Percentiles rank a stretch among this genome's conserved stretches.
Conservation (phyloP, 371 early-diverging fungal species). For the Fennellomyces sp. region DNA sequence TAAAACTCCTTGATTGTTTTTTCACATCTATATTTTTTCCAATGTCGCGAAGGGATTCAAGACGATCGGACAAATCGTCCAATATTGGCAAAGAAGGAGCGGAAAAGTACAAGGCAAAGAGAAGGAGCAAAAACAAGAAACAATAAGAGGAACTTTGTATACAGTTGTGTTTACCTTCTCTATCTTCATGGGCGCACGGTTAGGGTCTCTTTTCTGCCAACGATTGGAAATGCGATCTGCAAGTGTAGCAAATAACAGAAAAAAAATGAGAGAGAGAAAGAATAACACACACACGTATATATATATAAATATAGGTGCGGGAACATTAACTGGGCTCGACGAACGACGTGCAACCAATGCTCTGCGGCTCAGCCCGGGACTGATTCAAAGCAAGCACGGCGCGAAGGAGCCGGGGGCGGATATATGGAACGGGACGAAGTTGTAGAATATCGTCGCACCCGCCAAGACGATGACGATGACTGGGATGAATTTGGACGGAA, state of each 20-base stretch:
- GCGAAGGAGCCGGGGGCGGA: conserved; percentile 39
- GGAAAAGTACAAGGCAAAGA: conserved; percentile 21
- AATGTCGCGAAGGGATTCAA: conserved; percentile 18
- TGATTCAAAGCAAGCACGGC: conserved; percentile 18
- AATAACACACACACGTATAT: background rate
- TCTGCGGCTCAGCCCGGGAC: conserved; percentile 29
- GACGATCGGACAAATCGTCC: background rate
- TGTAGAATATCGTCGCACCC: conserved; percentile 22
- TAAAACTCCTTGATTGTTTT: too few species aligned
- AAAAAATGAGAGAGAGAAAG: background rate
- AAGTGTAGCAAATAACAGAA: conserved; percentile 8
- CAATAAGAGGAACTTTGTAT: background rate
- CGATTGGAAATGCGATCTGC: conserved; percentile 35
- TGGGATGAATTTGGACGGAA: too few species aligned
- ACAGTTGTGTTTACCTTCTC: conserved; percentile 12
- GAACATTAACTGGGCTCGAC: conserved; percentile 38
- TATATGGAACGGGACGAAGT: conserved; percentile 34
- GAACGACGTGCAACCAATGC: conserved; percentile 31
- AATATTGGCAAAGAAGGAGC: conserved; percentile 21
- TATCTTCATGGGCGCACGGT: background rate
- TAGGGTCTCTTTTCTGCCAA: conserved; percentile 36
- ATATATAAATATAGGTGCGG: conserved; percentile 18
- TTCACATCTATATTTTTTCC: too few species aligned
- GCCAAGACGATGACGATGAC: background rate
- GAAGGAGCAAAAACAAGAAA: background rate